Evolutionary conservation across 2,329 filamentous ascomycete species (phyloP).

Genomic region (Aspergillus piperis): DNA sequence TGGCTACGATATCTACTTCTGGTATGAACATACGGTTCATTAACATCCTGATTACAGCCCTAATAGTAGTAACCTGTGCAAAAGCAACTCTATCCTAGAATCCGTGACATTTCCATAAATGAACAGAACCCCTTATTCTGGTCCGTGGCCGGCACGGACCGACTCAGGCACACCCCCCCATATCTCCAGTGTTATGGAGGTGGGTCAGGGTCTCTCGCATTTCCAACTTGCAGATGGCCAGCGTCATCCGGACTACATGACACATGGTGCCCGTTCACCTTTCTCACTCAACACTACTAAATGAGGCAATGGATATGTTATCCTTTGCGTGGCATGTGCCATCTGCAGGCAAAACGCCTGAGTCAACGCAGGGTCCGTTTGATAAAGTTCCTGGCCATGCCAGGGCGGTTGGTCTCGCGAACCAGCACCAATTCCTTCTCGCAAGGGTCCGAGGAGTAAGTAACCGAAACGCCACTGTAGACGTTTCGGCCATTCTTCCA

Average conservation of each 20-base stretch:
- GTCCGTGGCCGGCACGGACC: neutral
- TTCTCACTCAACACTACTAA: neutral
- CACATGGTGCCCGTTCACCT: neutral
- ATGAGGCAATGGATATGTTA: neutral
- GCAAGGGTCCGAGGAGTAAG: constrained; percentile 44
- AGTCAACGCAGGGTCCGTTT: constrained; percentile 20
- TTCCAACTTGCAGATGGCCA: constrained; percentile 1
- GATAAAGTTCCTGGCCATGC: constrained; percentile 19
- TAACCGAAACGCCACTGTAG: constrained; percentile 38
- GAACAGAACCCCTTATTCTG: neutral
- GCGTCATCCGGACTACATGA: no score
- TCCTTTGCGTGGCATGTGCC: neutral
- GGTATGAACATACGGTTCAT: neutral
- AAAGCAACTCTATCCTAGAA: neutral
- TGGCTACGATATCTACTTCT: no score
- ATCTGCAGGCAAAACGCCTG: neutral
- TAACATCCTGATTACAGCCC: neutral
- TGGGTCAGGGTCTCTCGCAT: neutral
- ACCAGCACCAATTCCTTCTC: constrained; percentile 40
- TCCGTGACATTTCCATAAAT: constrained; percentile 4
- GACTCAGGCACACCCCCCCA: neutral
- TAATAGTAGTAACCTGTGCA: neutral
- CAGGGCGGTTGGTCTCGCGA: constrained; percentile 20
- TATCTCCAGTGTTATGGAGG: neutral
- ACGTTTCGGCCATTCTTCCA: constrained; percentile 28